Evolutionary conservation across 2,329 filamentous ascomycete species (phyloP).

Genomic region (Colletotrichum godetiae): DNA sequence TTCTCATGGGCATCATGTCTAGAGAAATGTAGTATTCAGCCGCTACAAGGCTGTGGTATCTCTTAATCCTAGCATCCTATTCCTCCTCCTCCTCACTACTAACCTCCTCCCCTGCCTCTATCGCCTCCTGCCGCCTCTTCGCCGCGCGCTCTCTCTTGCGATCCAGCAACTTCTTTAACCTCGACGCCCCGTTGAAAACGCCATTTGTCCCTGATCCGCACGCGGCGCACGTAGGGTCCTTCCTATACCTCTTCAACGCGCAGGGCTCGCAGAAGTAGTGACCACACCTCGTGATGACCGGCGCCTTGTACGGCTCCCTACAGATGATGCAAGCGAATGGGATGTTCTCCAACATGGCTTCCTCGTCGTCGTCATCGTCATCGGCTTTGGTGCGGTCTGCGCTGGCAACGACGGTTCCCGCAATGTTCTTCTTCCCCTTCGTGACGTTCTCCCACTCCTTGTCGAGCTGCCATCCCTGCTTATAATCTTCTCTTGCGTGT

Average conservation of each 20-base stretch:
- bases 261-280: slow-evolving; percentile 97
- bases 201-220: slow-evolving; percentile 89
- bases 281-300: slow-evolving; percentile 88
- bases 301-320: slow-evolving; percentile 79
- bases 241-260: slow-evolving; percentile 86
- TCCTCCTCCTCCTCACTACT: slow-evolving; percentile 55
- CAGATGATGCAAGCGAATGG: slow-evolving; percentile 93
- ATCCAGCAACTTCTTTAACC: slow-evolving; percentile 82
- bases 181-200: slow-evolving; percentile 90
- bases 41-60: slow-evolving; percentile 17
- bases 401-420: slow-evolving; percentile 71
- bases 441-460: slow-evolving; percentile 90
- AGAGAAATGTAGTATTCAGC: not conserved
- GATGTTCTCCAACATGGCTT: slow-evolving; percentile 82
- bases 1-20: not conserved
- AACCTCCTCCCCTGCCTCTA: slow-evolving; percentile 62
- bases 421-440: slow-evolving; percentile 73
- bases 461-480: slow-evolving; percentile 96
- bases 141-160: slow-evolving; percentile 73
- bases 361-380: slow-evolving; percentile 66
- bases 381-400: slow-evolving; percentile 59
- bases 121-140: slow-evolving; percentile 65
- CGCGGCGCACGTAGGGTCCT: slow-evolving; percentile 86
- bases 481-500: slow-evolving; percentile 82
- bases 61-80: not conserved